Conservation (phyloP, 2,329 filamentous ascomycete species). For the Xylariaceae sp. region DNA sequence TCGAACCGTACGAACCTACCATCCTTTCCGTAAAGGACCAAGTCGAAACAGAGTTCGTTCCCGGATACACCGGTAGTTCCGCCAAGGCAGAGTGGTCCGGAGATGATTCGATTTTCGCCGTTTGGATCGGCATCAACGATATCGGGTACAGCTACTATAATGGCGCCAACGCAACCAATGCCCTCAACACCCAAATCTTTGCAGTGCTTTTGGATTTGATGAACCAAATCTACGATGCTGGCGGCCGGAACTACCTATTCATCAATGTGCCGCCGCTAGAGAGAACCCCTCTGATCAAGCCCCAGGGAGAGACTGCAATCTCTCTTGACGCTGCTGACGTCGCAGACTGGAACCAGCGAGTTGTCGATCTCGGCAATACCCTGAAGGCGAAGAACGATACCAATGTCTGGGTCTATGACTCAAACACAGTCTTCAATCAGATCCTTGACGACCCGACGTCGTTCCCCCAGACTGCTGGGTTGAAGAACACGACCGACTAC, state of each 20-base stretch:
- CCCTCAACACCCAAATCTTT: slow-evolving; percentile 38
- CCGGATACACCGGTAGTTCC: slow-evolving; percentile 33
- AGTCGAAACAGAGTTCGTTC: slow-evolving; percentile 39
- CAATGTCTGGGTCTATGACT: slow-evolving; percentile 50
- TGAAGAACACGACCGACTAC: slow-evolving; percentile 51
- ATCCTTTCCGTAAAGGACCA: slow-evolving; percentile 48
- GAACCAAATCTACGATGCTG: slow-evolving; percentile 44
- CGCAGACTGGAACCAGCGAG: slow-evolving; percentile 44
- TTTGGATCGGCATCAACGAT: slow-evolving; percentile 54
- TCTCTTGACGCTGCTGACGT: slow-evolving; percentile 40
- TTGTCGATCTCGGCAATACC: slow-evolving; percentile 37
- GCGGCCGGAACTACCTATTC: slow-evolving; percentile 53
- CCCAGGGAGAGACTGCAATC: slow-evolving; percentile 33
- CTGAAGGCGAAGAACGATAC: slow-evolving; percentile 39
- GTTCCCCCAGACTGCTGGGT: slow-evolving; percentile 44
- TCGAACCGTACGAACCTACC: slow-evolving; percentile 44
- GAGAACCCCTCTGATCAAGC: slow-evolving; percentile 43
- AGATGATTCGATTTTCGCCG: slow-evolving; percentile 37
- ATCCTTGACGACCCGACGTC: slow-evolving; percentile 48
- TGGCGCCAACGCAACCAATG: slow-evolving; percentile 26
- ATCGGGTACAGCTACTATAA: slow-evolving; percentile 44
- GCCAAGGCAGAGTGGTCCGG: slow-evolving; percentile 35
- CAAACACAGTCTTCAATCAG: slow-evolving; percentile 44
- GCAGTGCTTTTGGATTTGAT: slow-evolving; percentile 38
- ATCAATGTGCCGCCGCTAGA: slow-evolving; percentile 56